These are phyloP conservation scores for Abrus precatorius DNA, from an alignment of 306 rosid genomes.

Conservation along the genomic window DNA sequence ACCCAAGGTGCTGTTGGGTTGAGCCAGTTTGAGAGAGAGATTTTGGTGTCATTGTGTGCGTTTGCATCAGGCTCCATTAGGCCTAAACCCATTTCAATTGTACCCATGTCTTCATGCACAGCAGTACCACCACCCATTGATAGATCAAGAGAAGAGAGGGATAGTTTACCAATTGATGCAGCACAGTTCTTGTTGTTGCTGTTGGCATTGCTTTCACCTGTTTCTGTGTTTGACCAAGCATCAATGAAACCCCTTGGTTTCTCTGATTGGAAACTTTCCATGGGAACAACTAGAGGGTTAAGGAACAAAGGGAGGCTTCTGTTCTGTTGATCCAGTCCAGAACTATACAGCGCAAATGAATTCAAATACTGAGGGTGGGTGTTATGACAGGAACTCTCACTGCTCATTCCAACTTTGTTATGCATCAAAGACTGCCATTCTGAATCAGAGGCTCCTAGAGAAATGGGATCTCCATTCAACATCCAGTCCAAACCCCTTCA, in stretches of 20 bases:
- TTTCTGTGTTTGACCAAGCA: slow-evolving; percentile 71
- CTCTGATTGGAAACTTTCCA: slow-evolving; percentile 46
- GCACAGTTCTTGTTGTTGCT: slow-evolving; percentile 45
- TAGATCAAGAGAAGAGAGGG: slow-evolving; percentile 71
- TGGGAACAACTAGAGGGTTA: slow-evolving; percentile 55
- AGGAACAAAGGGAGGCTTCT: slow-evolving; percentile 49
- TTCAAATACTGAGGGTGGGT: slow-evolving; percentile 57
- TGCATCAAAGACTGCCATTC: slow-evolving; percentile 69
- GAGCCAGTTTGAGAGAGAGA: slow-evolving; percentile 58
- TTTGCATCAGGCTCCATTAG: slow-evolving; percentile 46
- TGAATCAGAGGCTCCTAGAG: slow-evolving; percentile 57
- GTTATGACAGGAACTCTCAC: slow-evolving; percentile 44
- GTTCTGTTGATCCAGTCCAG: slow-evolving; percentile 53
- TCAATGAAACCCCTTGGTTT: slow-evolving; percentile 74
- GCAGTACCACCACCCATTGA: slow-evolving; percentile 67
- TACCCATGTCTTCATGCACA: slow-evolving; percentile 53
- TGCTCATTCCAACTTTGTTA: slow-evolving; percentile 55
- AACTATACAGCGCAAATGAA: slow-evolving; percentile 51
- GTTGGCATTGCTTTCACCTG: slow-evolving; percentile 41
- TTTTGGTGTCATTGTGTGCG: slow-evolving; percentile 46
- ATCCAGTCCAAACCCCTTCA: slow-evolving; percentile 76
- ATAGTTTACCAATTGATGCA: slow-evolving; percentile 54
- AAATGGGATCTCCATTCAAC: slow-evolving; percentile 62
- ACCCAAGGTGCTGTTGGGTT: slow-evolving; percentile 60
- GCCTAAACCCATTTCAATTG: slow-evolving; percentile 59